These are phyloP conservation scores for Trifolium subterraneum DNA, from an alignment of 306 rosid genomes.

Conservation along the genomic window DNA sequence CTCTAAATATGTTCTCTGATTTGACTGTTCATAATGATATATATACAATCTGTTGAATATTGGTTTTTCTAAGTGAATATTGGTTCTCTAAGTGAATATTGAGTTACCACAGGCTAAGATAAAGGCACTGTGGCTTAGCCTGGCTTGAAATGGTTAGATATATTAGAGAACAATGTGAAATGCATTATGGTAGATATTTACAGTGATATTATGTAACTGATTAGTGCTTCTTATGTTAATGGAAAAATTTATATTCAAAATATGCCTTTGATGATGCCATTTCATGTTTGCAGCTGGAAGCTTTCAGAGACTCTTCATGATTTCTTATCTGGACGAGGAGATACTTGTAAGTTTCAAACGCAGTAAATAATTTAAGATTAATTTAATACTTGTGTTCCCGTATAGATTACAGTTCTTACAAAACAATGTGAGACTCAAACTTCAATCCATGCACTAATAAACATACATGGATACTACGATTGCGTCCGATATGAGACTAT, in stretches of 20 bases:
- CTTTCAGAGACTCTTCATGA: conserved; percentile 84
- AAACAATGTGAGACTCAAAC: background rate
- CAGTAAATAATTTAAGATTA: conserved; percentile 26
- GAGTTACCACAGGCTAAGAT: too few relatives aligned
- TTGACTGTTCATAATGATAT: conserved; percentile 6
- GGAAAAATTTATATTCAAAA: conserved; percentile 14
- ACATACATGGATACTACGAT: background rate
- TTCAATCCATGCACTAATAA: conserved; percentile 18
- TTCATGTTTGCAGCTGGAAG: conserved; percentile 69
- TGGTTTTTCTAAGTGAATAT: too few relatives aligned
- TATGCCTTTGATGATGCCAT: conserved; percentile 30
- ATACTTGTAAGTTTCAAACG: conserved; percentile 77
- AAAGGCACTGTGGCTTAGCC: background rate
- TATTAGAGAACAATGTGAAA: conserved; percentile 19
- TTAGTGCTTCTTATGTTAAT: background rate
- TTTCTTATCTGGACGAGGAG: conserved; percentile 94
- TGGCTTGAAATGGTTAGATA: conserved; percentile 22
- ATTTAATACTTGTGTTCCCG: conserved; percentile 6
- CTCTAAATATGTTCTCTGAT: conserved; percentile 9
- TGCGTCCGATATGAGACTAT: background rate
- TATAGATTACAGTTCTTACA: conserved; percentile 25
- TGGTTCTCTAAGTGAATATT: too few relatives aligned
- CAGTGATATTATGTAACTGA: conserved; percentile 18
- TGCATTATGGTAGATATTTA: background rate
- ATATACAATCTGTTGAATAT: conserved; percentile 29